Evolutionary conservation across 2,329 filamentous ascomycete species (phyloP).

Genomic region (Rhynchosporium agropyri): DNA sequence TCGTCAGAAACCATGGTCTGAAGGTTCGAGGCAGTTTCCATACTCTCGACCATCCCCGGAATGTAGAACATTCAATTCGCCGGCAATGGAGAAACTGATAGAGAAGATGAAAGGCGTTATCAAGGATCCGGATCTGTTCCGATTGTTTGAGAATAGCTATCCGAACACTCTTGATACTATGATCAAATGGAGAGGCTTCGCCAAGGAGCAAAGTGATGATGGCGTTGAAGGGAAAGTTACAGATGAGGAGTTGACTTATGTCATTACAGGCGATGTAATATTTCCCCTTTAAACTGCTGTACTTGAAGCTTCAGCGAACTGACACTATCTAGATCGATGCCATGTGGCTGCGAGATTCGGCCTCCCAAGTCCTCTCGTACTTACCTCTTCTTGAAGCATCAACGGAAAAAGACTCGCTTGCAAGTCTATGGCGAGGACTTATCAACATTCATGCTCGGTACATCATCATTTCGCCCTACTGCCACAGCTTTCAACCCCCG

Average conservation of each 20-base stretch:
- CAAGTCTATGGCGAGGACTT: slow-evolving; percentile 67
- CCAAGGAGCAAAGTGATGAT: slow-evolving; percentile 48
- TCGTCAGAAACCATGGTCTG: slow-evolving; percentile 35
- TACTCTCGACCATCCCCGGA: slow-evolving; percentile 74
- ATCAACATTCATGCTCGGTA: slow-evolving; percentile 73
- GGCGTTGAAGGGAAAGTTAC: slow-evolving; percentile 37
- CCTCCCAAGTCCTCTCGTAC: slow-evolving; percentile 73
- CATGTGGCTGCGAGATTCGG: slow-evolving; percentile 88
- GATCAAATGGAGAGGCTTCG: slow-evolving; percentile 66
- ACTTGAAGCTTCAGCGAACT: slow-evolving; percentile 6
- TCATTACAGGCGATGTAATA: slow-evolving; percentile 56
- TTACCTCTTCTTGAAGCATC: slow-evolving; percentile 62
- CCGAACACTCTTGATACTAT: slow-evolving; percentile 77
- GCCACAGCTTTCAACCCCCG: slow-evolving; percentile 88
- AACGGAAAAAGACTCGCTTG: slow-evolving; percentile 58
- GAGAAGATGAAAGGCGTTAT: slow-evolving; percentile 68
- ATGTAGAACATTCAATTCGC: slow-evolving; percentile 81
- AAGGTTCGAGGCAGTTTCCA: slow-evolving; percentile 72
- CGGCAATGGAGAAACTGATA: slow-evolving; percentile 76
- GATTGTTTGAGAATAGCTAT: slow-evolving; percentile 72
- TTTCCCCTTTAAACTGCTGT: background rate
- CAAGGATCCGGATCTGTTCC: slow-evolving; percentile 72
- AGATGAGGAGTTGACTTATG: slow-evolving; percentile 63
- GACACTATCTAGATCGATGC: slow-evolving; percentile 59
- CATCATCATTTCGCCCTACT: slow-evolving; percentile 74